These are phyloP conservation scores for Botrytis sinoallii DNA, from an alignment of 2,329 filamentous ascomycete species.

Conservation along the genomic window DNA sequence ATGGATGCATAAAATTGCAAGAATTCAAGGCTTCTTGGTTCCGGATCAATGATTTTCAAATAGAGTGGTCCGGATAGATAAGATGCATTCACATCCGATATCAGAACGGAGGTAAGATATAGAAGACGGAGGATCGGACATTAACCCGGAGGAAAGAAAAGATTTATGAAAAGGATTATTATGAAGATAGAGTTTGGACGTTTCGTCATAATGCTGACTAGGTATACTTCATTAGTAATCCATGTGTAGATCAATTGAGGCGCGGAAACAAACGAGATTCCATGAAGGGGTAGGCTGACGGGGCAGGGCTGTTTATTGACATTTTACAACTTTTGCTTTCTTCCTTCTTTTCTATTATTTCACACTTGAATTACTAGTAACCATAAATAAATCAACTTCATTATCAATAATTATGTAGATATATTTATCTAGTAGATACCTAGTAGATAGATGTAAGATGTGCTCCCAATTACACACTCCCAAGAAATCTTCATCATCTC, in stretches of 20 bases:
- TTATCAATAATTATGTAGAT: background rate
- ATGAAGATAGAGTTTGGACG: background rate
- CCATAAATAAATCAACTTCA: background rate
- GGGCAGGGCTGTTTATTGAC: background rate
- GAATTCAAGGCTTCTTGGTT: background rate
- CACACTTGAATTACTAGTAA: background rate
- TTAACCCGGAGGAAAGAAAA: background rate
- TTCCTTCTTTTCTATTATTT: background rate
- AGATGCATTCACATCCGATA: background rate
- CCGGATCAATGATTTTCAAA: background rate
- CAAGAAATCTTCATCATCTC: background rate
- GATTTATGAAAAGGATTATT: background rate
- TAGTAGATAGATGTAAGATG: no score
- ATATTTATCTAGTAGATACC: background rate
- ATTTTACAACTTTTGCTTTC: background rate
- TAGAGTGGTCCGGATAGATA: slow-evolving; percentile 4
- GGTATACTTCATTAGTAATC: background rate
- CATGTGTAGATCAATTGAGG: background rate
- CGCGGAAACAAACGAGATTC: background rate
- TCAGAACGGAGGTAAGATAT: background rate
- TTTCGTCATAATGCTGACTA: background rate
- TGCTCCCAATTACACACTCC: no score
- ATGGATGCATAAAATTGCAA: background rate
- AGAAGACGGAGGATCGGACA: background rate
- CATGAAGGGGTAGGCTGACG: background rate